Percentiles rank a stretch among this genome's conserved stretches.
phyloP scores from a whole-genome alignment of 106 monocot genomes.

The Narthecium ossifragum region DNA sequence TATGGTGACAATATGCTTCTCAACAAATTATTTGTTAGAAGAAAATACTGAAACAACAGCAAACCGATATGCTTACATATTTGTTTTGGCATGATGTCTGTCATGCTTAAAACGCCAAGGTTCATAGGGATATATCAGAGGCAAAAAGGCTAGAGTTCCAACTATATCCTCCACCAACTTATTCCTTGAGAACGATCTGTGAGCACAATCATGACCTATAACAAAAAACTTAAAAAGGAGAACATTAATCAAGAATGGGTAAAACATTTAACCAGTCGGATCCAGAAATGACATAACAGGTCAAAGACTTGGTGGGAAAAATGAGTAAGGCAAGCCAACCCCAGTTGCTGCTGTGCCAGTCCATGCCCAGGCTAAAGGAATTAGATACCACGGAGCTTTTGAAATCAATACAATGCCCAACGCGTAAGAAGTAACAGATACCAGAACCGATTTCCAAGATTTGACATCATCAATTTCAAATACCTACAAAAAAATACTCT shows the following conservation, averaged over 20 bases:
- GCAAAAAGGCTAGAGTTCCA: conserved; percentile 91
- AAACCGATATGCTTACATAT: conserved; percentile 90
- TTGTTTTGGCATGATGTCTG: conserved; percentile 93
- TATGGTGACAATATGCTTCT: not conserved
- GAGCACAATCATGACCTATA: conserved; percentile 98
- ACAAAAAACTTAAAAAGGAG: conserved; percentile 81
- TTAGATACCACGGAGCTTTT: conserved; percentile 86
- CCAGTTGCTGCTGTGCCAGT: conserved; percentile 93
- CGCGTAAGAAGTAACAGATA: conserved; percentile 75
- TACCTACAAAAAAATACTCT: conserved; percentile 41
- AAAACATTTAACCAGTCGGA: conserved; percentile 1
- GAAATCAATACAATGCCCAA: conserved; percentile 65
- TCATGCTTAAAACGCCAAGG: conserved; percentile 99
- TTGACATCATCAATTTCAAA: conserved; percentile 94
- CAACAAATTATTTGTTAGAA: not conserved
- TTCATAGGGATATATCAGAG: conserved; percentile 95
- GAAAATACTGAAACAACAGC: not conserved
- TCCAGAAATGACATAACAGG: too few species aligned
- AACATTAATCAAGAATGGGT: conserved; percentile 4
- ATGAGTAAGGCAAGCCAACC: conserved; percentile 38
- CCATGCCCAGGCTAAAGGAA: conserved; percentile 97
- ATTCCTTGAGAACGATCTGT: conserved; percentile 96
- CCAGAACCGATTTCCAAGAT: conserved; percentile 88
- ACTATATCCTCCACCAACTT: conserved; percentile 90
- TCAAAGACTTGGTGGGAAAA: too few species aligned